Conservation (phyloP, 2,329 filamentous ascomycete genomes). For the Pseudocercospora pini-densiflorae region DNA sequence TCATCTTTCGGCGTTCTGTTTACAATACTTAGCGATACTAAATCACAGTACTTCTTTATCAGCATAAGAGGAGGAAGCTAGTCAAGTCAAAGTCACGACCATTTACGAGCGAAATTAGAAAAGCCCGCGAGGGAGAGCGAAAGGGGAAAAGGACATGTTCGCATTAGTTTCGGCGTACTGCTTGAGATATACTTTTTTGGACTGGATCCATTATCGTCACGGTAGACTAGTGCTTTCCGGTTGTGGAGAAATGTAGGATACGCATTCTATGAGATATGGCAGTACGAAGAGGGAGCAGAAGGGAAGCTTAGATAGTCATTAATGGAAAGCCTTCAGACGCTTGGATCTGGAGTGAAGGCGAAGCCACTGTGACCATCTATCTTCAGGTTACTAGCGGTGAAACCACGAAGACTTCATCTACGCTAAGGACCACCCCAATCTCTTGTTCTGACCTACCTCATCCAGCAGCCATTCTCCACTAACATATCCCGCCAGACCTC, state of each 20-base stretch:
- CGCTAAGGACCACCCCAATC: no score
- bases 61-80: constrained; percentile 10
- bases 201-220: constrained; percentile 5
- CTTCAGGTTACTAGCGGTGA: no score
- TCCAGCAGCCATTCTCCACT: not conserved
- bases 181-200: not conserved
- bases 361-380: not conserved
- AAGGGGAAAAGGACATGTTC: constrained; percentile 4
- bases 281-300: not conserved
- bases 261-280: not conserved
- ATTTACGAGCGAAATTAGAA: constrained; percentile 6
- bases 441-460: no score
- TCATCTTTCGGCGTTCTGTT: constrained; percentile 6
- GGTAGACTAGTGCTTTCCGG: constrained; percentile 20
- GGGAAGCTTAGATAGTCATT: not conserved
- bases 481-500: not conserved
- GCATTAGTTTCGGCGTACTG: constrained; percentile 15
- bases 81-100: not conserved
- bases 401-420: no score
- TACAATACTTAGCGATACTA: not conserved
- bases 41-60: constrained; percentile 4
- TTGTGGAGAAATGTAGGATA: not conserved
- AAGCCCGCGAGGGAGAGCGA: constrained; percentile 16
- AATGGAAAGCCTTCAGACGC: constrained; percentile 4
- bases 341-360: not conserved